These are phyloP conservation scores for Trichoderma sp. DNA, from an alignment of 2,329 filamentous ascomycete species.

Conservation along the genomic window DNA sequence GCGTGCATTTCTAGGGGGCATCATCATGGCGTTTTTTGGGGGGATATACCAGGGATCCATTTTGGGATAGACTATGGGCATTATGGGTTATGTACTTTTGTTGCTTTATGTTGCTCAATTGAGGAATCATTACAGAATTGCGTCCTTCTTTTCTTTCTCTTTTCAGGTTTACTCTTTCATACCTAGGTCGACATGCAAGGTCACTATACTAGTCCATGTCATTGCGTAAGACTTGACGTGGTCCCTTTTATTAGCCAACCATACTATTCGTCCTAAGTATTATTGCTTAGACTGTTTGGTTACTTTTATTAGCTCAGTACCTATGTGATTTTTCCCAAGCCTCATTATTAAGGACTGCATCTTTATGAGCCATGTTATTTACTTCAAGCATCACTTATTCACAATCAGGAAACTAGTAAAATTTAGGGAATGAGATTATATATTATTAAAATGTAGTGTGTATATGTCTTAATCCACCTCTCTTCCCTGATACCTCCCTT, in stretches of 20 bases:
- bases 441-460: background rate
- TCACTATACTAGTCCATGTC: too few species aligned
- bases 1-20: conserved; percentile 43
- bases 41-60: background rate
- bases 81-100: background rate
- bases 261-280: background rate
- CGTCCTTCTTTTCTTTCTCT: too few species aligned
- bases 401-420: background rate
- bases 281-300: too few species aligned
- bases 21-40: background rate
- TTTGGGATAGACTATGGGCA: background rate
- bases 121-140: background rate
- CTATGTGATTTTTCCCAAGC: too few species aligned
- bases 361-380: background rate
- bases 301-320: too few species aligned
- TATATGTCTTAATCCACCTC: background rate
- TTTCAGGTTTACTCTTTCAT: too few species aligned
- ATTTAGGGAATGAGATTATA: background rate
- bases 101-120: background rate
- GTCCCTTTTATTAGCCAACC: too few species aligned
- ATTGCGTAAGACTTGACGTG: too few species aligned
- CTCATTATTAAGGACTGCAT: background rate
- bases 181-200: too few species aligned
- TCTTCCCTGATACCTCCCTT: background rate
- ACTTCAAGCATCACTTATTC: background rate